Base-by-base conservation (phyloP, 1,284 basidiomycete genomes). In the Fistulinella staudtii region DNA sequence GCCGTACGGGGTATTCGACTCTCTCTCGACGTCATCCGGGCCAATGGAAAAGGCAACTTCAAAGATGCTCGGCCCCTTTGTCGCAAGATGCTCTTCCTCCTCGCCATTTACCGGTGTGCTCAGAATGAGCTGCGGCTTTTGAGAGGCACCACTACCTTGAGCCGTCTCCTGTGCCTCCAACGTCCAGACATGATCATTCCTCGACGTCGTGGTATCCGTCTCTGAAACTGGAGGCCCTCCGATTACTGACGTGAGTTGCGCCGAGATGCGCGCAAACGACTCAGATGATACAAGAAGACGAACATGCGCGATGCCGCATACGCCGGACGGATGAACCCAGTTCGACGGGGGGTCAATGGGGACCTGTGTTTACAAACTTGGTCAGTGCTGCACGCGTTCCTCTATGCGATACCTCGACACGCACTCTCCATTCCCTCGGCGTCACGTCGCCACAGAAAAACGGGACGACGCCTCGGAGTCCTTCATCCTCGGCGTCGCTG, bases 381-480 rank as follows among this genome's bases (percentile, higher is more conserved):
- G 10, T 24, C 10, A 24, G 24, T 6, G 10, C 24, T 6, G 10
- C 6, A 5, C 24, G 10, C 24, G 24, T 10, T 24, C 24, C 5
- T 24, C 24, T 6, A 24, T 10, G 10, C 6, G 6, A 31, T 5
- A 17, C 30, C 6, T 17, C 30, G n/a, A 31, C 17, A 66, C 76
- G 14, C 49, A 83, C 84, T 60, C 84, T 66, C 61, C 73, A 70
- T 4, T 60, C 53, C 37, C 83, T 64, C 4, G 79, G 74, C 6
- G 83, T 85, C 3, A 84, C 61, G 57, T 86, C 83, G 18, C 80
- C 80, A 54, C 84, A 87, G 57, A 81, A 86, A 57, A 86, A 86
- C n/a, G 84, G 83, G 11, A 80, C 55, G 2, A 55, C 51, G 2
- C 74, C 70, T 1, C 66, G 61, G 5, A 50, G 48, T 8, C 52